Evolutionary conservation across 1,139 yeast genomes (phyloP).

Genomic region (Keqinozyma sinolaborantium): DNA sequence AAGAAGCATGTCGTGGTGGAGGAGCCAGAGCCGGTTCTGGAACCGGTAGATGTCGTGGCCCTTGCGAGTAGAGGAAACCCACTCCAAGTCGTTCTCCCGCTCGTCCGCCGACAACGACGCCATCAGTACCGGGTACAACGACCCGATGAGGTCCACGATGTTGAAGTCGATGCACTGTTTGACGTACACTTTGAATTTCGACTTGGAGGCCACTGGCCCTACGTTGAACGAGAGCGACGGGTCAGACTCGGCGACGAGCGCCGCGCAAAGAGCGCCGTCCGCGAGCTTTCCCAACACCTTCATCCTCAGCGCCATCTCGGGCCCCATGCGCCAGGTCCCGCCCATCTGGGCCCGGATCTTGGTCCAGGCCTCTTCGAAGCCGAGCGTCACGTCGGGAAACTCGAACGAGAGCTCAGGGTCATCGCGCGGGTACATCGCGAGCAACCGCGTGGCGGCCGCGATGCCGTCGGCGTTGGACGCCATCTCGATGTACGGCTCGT

Average conservation of each 20-base stretch:
- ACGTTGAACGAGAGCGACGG: conserved; percentile 1
- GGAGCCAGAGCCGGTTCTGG: conserved; percentile 26
- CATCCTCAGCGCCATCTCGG: background rate
- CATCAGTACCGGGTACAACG: conserved; percentile 22
- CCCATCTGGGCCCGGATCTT: conserved; percentile 29
- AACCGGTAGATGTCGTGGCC: conserved; percentile 23
- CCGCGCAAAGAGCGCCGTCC: background rate
- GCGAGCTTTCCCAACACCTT: background rate
- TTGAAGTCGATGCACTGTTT: conserved; percentile 42
- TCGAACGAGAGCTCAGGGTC: conserved; percentile 37
- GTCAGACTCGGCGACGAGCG: background rate
- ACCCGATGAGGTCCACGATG: conserved; percentile 28
- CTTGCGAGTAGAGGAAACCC: conserved; percentile 15
- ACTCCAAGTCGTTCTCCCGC: conserved; percentile 7
- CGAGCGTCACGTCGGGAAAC: conserved; percentile 41
- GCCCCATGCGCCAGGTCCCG: conserved; percentile 30
- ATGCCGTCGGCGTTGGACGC: conserved; percentile 43
- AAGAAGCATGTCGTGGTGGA: conserved; percentile 25
- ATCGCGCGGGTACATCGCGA: conserved; percentile 41
- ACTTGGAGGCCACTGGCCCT: background rate
- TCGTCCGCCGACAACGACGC: conserved; percentile 14
- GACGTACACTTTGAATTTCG: conserved; percentile 18
- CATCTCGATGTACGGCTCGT: conserved; percentile 46
- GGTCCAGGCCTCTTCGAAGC: conserved; percentile 58
- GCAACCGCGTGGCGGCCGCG: conserved; percentile 23